Percentiles rank a stretch among this genome's conserved stretches.
These are phyloP conservation scores for Entomortierella parvispora DNA, from an alignment of 192 early-diverging fungal species.

Conservation along the genomic window DNA sequence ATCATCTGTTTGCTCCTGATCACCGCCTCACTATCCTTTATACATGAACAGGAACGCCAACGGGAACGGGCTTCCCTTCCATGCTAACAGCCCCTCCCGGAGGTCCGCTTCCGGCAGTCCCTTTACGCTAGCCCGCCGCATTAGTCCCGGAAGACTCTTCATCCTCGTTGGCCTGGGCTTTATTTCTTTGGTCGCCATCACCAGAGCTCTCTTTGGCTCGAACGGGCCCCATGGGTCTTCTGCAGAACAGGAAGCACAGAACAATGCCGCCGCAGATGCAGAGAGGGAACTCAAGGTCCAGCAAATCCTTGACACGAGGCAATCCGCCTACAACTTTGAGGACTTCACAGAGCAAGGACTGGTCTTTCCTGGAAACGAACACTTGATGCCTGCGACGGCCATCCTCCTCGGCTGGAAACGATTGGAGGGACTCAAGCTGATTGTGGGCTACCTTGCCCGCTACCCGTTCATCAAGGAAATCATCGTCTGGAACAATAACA, in stretches of 20 bases:
- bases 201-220: slow-evolving; percentile 6
- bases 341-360: slow-evolving; percentile 50
- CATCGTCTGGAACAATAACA: slow-evolving; percentile 62
- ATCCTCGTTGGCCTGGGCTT: slow-evolving; percentile 21
- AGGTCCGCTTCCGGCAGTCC: neutral
- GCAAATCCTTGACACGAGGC: slow-evolving; percentile 30
- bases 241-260: neutral
- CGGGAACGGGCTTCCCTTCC: slow-evolving; percentile 20
- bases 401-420: slow-evolving; percentile 63
- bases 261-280: slow-evolving; percentile 11
- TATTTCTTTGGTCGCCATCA: slow-evolving; percentile 16
- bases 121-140: slow-evolving; percentile 4
- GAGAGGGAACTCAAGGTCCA: slow-evolving; percentile 26
- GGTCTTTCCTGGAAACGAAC: slow-evolving; percentile 22
- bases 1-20: neutral
- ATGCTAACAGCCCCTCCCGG: slow-evolving; percentile 3
- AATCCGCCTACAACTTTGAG: slow-evolving; percentile 39
- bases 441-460: slow-evolving; percentile 57
- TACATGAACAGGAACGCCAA: slow-evolving; percentile 12
- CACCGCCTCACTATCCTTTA: neutral
- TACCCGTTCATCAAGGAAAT: slow-evolving; percentile 68
- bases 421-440: slow-evolving; percentile 40
- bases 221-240: neutral
- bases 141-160: slow-evolving; percentile 24
- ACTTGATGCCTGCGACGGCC: slow-evolving; percentile 57